These are phyloP conservation scores for Flaveria floridana DNA, from an alignment of 140 eudicot species.

Conservation along the genomic window DNA sequence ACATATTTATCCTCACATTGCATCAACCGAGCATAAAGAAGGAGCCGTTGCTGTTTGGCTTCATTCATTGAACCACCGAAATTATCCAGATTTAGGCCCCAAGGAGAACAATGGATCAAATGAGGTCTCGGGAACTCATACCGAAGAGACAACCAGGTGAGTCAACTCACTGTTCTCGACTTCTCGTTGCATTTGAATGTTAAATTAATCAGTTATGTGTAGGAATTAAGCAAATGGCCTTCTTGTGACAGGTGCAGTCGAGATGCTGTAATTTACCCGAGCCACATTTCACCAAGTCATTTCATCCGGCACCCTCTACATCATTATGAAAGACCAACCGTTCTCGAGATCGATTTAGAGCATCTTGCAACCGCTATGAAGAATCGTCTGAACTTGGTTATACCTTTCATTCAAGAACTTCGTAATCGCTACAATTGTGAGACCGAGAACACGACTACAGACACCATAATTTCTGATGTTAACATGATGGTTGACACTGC, in stretches of 20 bases:
- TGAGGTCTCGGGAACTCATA: conserved; percentile 7
- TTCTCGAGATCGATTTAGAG: conserved; percentile 33
- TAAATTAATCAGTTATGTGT: background rate
- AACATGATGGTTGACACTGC: conserved; percentile 37
- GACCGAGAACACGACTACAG: background rate
- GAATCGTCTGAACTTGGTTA: conserved; percentile 28
- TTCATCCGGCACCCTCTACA: background rate
- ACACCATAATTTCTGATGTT: conserved; percentile 28
- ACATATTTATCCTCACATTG: conserved; percentile 79
- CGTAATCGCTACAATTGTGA: conserved; percentile 5
- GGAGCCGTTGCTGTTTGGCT: conserved; percentile 81
- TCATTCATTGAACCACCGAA: conserved; percentile 80
- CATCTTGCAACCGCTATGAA: conserved; percentile 36
- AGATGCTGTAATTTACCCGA: background rate
- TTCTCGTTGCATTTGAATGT: background rate
- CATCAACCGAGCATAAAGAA: conserved; percentile 80
- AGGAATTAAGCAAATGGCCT: background rate
- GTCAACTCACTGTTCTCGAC: conserved; percentile 6
- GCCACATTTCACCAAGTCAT: conserved; percentile 12
- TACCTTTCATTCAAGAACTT: conserved; percentile 26
- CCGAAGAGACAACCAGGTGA: conserved; percentile 39
- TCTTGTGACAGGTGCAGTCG: conserved; percentile 30
- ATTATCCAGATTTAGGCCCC: conserved; percentile 60
- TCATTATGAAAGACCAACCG: background rate
- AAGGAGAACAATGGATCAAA: conserved; percentile 19